These are phyloP conservation scores for Lactuca saligna DNA, from an alignment of 129 eudicot genomes.

Conservation along the genomic window DNA sequence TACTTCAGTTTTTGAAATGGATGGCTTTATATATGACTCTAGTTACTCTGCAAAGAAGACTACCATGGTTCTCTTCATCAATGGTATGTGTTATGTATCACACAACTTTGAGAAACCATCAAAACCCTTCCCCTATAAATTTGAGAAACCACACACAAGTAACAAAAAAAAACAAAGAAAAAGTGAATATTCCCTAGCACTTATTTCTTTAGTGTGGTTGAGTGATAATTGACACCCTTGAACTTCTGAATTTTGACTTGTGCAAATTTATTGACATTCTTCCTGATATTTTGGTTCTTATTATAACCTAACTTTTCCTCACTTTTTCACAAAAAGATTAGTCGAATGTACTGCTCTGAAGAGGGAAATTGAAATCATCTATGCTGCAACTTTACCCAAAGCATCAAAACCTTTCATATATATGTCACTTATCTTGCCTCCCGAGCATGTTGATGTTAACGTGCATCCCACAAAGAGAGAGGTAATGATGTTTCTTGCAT, in stretches of 20 bases:
- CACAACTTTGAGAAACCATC: not conserved
- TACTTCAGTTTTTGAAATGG: conserved; percentile 72
- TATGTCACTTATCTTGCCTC: conserved; percentile 80
- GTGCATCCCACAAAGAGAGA: conserved; percentile 98
- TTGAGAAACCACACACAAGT: not conserved
- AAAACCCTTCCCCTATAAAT: too few relatives aligned
- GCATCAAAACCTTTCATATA: conserved; percentile 97
- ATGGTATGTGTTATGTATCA: conserved; percentile 49
- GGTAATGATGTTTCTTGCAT: conserved; percentile 40
- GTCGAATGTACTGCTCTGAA: conserved; percentile 92
- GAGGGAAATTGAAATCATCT: conserved; percentile 91
- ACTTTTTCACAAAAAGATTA: conserved; percentile 62
- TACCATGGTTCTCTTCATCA: conserved; percentile 90
- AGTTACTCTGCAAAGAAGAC: conserved; percentile 86
- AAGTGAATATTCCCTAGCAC: conserved; percentile 1
- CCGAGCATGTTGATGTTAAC: conserved; percentile 93
- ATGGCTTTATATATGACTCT: conserved; percentile 78
- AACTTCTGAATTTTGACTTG: not conserved
- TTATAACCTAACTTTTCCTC: not conserved
- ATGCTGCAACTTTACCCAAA: conserved; percentile 97
- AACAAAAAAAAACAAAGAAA: not conserved
- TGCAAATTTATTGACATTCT: conserved; percentile 18
- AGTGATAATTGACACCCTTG: conserved; percentile 13
- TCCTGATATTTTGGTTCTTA: not conserved
- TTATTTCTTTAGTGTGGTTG: conserved; percentile 7